These are phyloP conservation scores for Aspergillus spinulosporus DNA, from an alignment of 2,329 filamentous ascomycete species.

Conservation along the genomic window DNA sequence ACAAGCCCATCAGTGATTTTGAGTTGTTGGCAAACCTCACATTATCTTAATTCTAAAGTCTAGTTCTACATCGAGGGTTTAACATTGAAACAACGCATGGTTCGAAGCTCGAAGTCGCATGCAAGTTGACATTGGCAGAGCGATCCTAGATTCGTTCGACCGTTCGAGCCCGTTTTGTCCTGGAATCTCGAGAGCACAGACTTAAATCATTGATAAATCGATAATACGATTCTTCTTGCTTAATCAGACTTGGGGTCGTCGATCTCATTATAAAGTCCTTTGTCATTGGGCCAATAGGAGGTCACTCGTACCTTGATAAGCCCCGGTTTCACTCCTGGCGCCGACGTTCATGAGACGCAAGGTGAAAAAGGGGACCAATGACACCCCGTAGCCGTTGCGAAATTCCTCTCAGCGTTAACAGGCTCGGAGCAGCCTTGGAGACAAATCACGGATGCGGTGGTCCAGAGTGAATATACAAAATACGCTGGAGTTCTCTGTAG, in stretches of 20 bases:
- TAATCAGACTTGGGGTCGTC: background rate
- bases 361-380: slow-evolving; percentile 14
- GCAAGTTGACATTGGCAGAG: no score
- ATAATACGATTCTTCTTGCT: background rate
- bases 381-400: background rate
- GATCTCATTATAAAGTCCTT: slow-evolving; percentile 5
- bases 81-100: no score
- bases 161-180: background rate
- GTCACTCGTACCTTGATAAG: background rate
- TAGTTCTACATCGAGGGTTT: no score
- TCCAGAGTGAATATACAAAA: no score
- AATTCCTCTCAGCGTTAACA: no score
- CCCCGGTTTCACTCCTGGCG: slow-evolving; percentile 9
- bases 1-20: no score
- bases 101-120: no score
- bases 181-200: background rate
- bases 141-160: background rate
- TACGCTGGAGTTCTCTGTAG: no score
- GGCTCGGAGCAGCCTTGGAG: no score
- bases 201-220: background rate
- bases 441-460: no score
- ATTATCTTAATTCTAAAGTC: no score
- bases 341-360: background rate
- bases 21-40: no score
- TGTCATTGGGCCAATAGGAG: slow-evolving; percentile 1